Percentiles rank a stretch among this genome's conserved stretches.
Conservation (phyloP, 2,329 filamentous ascomycete genomes). For the Rhynchosporium agropyri region DNA sequence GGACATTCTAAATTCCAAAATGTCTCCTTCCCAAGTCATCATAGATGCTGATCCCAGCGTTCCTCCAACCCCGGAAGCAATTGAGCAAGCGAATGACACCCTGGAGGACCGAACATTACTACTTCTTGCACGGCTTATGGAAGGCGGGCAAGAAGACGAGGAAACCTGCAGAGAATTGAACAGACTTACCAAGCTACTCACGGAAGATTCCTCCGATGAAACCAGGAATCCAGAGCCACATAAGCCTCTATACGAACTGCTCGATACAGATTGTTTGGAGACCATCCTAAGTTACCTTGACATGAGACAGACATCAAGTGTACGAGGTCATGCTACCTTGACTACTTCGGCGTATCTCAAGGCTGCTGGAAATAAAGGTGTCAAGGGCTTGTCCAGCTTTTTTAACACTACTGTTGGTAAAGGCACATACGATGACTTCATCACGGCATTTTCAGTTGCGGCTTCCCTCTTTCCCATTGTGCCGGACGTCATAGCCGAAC, state of each 20-base stretch:
- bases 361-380: conserved; percentile 70
- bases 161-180: conserved; percentile 65
- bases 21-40: conserved; percentile 14
- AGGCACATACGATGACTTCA: conserved; percentile 83
- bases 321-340: conserved; percentile 81
- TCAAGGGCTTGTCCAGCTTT: conserved; percentile 70
- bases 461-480: conserved; percentile 85
- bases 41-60: conserved; percentile 32
- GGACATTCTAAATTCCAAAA: neutral
- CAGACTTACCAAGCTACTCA: conserved; percentile 61
- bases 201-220: conserved; percentile 47
- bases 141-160: conserved; percentile 81
- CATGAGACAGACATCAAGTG: conserved; percentile 71
- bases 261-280: conserved; percentile 77
- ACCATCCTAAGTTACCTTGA: conserved; percentile 87
- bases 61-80: conserved; percentile 22
- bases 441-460: conserved; percentile 91
- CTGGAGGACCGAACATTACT: conserved; percentile 40
- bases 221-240: conserved; percentile 38
- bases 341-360: conserved; percentile 84
- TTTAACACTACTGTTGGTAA: conserved; percentile 72
- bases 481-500: conserved; percentile 69
- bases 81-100: conserved; percentile 31
- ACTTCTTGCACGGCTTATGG: conserved; percentile 85
- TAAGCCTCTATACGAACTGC: conserved; percentile 52